phyloP scores from a whole-genome alignment of 176 grass and related monocot genomes.

The Zoysia japonica region DNA sequence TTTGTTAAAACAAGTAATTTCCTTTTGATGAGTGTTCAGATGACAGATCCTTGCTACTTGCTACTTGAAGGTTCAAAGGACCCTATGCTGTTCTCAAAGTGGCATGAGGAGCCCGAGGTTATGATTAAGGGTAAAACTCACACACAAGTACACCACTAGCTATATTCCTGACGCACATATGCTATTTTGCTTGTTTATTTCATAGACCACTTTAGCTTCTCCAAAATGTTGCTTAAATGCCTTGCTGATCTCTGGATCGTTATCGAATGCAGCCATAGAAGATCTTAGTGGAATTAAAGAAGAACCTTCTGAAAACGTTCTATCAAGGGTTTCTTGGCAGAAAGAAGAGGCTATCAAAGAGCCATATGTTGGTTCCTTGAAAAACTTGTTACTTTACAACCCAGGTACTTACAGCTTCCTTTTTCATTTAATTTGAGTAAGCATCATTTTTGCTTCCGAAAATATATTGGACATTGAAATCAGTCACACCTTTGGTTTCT shows the following conservation, averaged over 20 bases:
- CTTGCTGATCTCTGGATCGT: background rate
- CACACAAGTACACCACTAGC: background rate
- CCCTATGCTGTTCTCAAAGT: conserved; percentile 38
- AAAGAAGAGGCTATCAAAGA: conserved; percentile 54
- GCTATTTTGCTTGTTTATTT: conserved; percentile 24
- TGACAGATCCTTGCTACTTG: conserved; percentile 67
- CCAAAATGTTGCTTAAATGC: conserved; percentile 3
- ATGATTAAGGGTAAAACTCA: conserved; percentile 55
- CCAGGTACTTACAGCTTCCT: conserved; percentile 52
- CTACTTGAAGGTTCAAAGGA: conserved; percentile 66
- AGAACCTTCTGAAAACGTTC: conserved; percentile 32
- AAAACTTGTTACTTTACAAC: conserved; percentile 61
- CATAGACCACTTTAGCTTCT: background rate
- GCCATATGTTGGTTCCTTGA: conserved; percentile 62
- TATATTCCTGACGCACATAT: background rate
- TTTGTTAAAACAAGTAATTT: conserved; percentile 43
- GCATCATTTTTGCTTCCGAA: conserved; percentile 25
- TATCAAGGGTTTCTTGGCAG: conserved; percentile 50
- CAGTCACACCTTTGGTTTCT: conserved; percentile 18
- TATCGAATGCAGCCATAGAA: conserved; percentile 53
- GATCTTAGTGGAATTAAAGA: conserved; percentile 23
- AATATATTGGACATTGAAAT: conserved; percentile 12
- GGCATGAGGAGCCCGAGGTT: conserved; percentile 44
- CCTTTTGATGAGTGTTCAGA: conserved; percentile 63
- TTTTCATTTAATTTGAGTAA: conserved; percentile 16